Base-by-base conservation (phyloP, 2,329 filamentous ascomycete genomes). In the Scedosporium boydii region DNA sequence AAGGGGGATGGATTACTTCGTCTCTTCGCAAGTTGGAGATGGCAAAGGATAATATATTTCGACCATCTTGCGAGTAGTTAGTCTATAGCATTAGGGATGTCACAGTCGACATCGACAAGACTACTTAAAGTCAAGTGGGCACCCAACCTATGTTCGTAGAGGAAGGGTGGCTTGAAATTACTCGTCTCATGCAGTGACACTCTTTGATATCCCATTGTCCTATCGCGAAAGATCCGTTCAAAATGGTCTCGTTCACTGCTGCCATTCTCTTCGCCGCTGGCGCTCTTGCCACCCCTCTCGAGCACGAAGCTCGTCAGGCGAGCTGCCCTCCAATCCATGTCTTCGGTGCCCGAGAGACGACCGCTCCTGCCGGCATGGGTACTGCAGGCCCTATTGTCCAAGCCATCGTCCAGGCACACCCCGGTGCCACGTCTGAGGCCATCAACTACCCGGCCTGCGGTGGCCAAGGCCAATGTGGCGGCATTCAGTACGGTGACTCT, bases 401-500 rank as follows among this genome's bases (percentile, higher is more conserved):
- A 65, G 70, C 77, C 61, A 76, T 85, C 51, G 70, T 77, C 3
- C 70, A 69, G 38, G 76, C 79, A 2, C 79, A 82, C 65, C 67
- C 80, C 0, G 82, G 81, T 1, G 71, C 81, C 0, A 84, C 81
- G 0, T 73, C 81, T 1, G 82, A 84, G 65, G 79, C 82, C n/a
- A 84, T 86, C 64, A 68, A 64, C 42, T 85, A 86, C 67, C 82
- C 87, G 44, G 87, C 87, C 2, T 61, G 59, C 48, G 59, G 59
- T 51, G 59, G 59, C 5, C 59, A 61, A 48, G 6, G 27, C 46
- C 4, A 55, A 7, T 87, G 84, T 46, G 86, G 86, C 63, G 86
- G 86, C 6, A 79, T 84, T 66, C 68, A 76, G 1, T 89, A 89
- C 67, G 82, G 78, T 1, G 79, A 78, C 66, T 88, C 85, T 6